phyloP scores from a whole-genome alignment of 768 basidiomycete genomes.

The Mycena galopus region DNA sequence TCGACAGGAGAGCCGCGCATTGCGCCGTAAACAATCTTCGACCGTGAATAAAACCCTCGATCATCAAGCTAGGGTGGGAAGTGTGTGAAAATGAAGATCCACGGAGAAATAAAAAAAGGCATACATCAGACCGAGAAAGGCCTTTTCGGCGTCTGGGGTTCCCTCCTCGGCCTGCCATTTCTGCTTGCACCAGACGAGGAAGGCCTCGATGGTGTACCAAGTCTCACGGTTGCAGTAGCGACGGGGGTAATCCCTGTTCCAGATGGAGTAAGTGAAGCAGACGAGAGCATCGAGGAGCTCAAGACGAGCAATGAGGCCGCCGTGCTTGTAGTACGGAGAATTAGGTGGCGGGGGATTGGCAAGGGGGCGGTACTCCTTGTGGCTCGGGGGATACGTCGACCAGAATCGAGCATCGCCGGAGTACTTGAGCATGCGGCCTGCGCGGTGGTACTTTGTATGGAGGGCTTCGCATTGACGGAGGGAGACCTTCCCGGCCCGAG shows the following conservation, averaged over 20 bases:
- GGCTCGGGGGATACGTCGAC: conserved; percentile 76
- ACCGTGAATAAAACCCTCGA: conserved; percentile 79
- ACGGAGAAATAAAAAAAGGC: conserved; percentile 47
- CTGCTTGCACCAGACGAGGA: conserved; percentile 78
- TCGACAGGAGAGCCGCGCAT: conserved; percentile 52
- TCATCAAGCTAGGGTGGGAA: conserved; percentile 71
- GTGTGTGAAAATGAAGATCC: conserved; percentile 48
- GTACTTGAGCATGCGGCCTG: conserved; percentile 84
- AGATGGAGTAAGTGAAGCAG: conserved; percentile 87
- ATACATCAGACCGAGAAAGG: conserved; percentile 87
- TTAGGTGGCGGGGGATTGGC: conserved; percentile 72
- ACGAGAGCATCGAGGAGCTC: conserved; percentile 87
- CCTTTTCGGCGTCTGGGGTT: conserved; percentile 66
- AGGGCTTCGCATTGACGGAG: conserved; percentile 67
- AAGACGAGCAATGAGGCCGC: conserved; percentile 80
- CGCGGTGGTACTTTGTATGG: conserved; percentile 77
- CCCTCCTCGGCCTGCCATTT: conserved; percentile 73
- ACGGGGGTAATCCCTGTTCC: conserved; percentile 78
- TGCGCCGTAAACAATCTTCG: conserved; percentile 61
- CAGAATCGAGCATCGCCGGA: conserved; percentile 85
- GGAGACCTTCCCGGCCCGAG: conserved; percentile 69
- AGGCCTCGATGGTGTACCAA: conserved; percentile 78
- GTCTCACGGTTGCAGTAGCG: conserved; percentile 69
- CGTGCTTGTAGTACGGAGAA: conserved; percentile 82
- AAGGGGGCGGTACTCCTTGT: conserved; percentile 75